Evolutionary conservation across 768 basidiomycete genomes (phyloP).

Genomic region (Leccinellum albellum): DNA sequence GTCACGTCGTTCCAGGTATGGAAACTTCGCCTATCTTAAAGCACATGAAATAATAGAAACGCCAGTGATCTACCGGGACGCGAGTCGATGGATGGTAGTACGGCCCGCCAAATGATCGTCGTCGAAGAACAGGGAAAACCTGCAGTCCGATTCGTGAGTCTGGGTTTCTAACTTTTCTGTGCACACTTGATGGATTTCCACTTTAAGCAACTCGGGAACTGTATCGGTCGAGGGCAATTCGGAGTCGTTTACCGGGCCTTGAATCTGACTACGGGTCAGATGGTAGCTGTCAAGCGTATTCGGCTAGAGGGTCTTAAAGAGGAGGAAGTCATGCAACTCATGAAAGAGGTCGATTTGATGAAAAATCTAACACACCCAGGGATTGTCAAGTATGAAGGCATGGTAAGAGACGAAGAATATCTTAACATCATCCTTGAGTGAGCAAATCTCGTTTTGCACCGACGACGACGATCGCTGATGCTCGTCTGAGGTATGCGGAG

Average conservation of each 20-base stretch:
- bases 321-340: constrained; percentile 84
- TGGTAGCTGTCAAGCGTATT: constrained; percentile 99
- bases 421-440: constrained; percentile 94
- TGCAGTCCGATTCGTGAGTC: constrained; percentile 76
- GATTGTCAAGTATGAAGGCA: constrained; percentile 97
- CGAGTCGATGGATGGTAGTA: constrained; percentile 62
- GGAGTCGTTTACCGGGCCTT: constrained; percentile 94
- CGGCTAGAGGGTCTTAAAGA: constrained; percentile 86
- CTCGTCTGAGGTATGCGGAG: constrained; percentile 75
- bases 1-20: constrained; percentile 59
- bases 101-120: constrained; percentile 64
- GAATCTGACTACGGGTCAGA: constrained; percentile 90
- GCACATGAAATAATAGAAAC: constrained; percentile 44
- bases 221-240: constrained; percentile 95
- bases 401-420: constrained; percentile 84
- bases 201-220: constrained; percentile 91
- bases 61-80: constrained; percentile 64
- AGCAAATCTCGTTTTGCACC: constrained; percentile 26
- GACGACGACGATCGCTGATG: constrained; percentile 11
- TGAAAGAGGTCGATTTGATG: constrained; percentile 91
- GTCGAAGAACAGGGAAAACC: constrained; percentile 79
- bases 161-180: neutral
- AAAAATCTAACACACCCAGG: constrained; percentile 90
- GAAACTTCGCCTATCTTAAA: constrained; percentile 69
- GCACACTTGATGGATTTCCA: constrained; percentile 7